Evolutionary conservation across 2,329 filamentous ascomycete species (phyloP).

Genomic region (Zopfia rhizophila): DNA sequence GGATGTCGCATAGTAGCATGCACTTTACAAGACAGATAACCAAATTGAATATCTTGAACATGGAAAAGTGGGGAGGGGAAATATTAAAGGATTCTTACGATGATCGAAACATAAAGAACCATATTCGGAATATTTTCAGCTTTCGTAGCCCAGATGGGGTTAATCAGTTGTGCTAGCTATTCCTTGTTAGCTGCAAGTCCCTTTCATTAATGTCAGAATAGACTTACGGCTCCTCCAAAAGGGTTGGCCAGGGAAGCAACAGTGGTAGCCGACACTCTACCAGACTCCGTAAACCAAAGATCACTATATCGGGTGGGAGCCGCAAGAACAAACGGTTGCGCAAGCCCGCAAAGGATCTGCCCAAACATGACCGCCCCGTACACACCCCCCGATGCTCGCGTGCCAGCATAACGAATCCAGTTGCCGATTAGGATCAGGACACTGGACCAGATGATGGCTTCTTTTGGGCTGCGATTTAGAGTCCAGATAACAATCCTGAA

Average conservation of each 20-base stretch:
- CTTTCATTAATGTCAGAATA: not conserved
- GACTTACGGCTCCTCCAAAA: conserved; percentile 79
- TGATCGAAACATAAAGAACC: conserved; percentile 85
- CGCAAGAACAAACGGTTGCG: conserved; percentile 90
- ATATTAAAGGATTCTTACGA: conserved; percentile 65
- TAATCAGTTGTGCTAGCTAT: conserved; percentile 78
- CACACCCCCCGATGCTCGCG: conserved; percentile 65
- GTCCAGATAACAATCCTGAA: conserved; percentile 72
- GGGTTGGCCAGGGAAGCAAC: conserved; percentile 88
- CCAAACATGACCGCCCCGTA: conserved; percentile 88
- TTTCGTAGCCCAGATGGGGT: conserved; percentile 77
- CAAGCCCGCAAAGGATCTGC: conserved; percentile 87
- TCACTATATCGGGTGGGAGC: conserved; percentile 93
- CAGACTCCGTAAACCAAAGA: conserved; percentile 89
- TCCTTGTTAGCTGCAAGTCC: not conserved
- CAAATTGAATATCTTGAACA: too few relatives aligned
- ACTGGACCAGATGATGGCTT: conserved; percentile 78
- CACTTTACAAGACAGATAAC: too few relatives aligned
- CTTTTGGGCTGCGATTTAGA: conserved; percentile 82
- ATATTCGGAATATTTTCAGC: conserved; percentile 77
- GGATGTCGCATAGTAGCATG: too few relatives aligned
- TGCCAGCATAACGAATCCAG: conserved; percentile 88
- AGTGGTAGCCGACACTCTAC: conserved; percentile 88
- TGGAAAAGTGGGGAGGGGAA: conserved; percentile 1
- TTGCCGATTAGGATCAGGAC: conserved; percentile 82